A percentile compares a stretch with the other conserved stretches of the same genome.
phyloP scores from a whole-genome alignment of 23 red algal species.

The Gracilaria vermiculophylla region DNA sequence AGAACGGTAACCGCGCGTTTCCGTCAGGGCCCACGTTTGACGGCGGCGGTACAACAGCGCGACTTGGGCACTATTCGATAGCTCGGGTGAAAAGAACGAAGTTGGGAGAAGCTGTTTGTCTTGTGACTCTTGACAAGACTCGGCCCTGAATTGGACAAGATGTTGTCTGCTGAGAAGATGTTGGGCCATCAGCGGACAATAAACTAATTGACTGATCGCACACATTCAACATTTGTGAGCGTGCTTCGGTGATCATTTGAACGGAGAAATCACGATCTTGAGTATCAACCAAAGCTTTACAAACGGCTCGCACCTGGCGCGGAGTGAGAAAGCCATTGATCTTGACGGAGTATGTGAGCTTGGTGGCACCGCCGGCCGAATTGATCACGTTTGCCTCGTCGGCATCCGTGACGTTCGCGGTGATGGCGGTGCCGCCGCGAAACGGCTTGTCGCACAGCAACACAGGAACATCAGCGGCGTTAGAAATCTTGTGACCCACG shows the following conservation, averaged over 20 bases:
- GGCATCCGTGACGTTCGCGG: constrained; percentile 16
- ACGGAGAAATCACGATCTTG: constrained; percentile 34
- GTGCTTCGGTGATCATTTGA: constrained; percentile 27
- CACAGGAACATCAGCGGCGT: constrained; percentile 58
- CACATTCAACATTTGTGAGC: constrained; percentile 26
- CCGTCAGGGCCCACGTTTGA: too few relatives aligned
- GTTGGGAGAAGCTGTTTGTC: neutral
- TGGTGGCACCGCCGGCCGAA: neutral
- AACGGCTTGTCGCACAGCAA: constrained; percentile 52
- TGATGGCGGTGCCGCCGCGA: constrained; percentile 23
- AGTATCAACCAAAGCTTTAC: constrained; percentile 38
- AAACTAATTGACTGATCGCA: constrained; percentile 5
- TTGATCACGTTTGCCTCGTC: neutral
- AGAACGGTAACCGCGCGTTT: too few relatives aligned
- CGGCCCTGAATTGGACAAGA: neutral
- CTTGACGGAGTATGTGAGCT: constrained; percentile 16
- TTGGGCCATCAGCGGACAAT: neutral
- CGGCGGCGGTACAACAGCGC: neutral
- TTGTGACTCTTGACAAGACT: constrained; percentile 1
- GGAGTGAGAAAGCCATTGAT: constrained; percentile 58
- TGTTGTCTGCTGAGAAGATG: neutral
- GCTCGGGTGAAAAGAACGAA: neutral
- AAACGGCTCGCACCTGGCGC: constrained; percentile 32
- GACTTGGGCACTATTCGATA: neutral
- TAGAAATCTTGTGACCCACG: constrained; percentile 33